A percentile compares a stretch with the other conserved stretches of the same genome.
These are phyloP conservation scores for Arctostaphylos glauca DNA, from an alignment of 148 eudicot species.

Conservation along the genomic window DNA sequence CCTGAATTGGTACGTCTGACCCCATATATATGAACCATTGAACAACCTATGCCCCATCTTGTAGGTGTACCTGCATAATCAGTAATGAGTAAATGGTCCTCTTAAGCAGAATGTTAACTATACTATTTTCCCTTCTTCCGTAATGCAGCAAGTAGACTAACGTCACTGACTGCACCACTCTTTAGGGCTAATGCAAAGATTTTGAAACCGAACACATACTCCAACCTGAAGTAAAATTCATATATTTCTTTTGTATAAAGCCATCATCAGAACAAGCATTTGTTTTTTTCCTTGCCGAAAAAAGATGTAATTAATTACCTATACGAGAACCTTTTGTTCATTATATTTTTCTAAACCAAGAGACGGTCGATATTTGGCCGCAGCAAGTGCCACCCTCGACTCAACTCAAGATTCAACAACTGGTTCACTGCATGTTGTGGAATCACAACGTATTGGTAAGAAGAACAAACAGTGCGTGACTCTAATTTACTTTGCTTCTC, in stretches of 20 bases:
- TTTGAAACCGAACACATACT: not conserved
- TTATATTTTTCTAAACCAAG: not conserved
- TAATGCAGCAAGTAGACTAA: not conserved
- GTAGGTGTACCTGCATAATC: slow-evolving; percentile 57
- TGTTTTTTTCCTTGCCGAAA: not conserved
- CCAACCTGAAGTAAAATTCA: not conserved
- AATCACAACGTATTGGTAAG: not conserved
- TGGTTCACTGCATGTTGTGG: not conserved
- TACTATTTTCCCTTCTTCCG: not conserved
- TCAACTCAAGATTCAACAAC: not conserved
- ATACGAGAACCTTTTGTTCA: not conserved
- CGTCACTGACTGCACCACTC: not conserved
- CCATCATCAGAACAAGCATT: not conserved
- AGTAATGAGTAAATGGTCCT: not conserved
- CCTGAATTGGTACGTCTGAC: slow-evolving; percentile 61
- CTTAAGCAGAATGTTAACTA: not conserved
- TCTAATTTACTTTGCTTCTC: not conserved
- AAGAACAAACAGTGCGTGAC: not conserved
- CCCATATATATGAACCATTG: slow-evolving; percentile 68
- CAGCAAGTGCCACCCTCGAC: slow-evolving; percentile 1
- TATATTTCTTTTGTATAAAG: not conserved
- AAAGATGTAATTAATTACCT: not conserved
- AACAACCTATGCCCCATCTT: slow-evolving; percentile 60
- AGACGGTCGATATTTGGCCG: no score
- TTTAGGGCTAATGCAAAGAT: not conserved